phyloP scores from a whole-genome alignment of 148 eudicot genomes.

The Chenopodium suecicum region DNA sequence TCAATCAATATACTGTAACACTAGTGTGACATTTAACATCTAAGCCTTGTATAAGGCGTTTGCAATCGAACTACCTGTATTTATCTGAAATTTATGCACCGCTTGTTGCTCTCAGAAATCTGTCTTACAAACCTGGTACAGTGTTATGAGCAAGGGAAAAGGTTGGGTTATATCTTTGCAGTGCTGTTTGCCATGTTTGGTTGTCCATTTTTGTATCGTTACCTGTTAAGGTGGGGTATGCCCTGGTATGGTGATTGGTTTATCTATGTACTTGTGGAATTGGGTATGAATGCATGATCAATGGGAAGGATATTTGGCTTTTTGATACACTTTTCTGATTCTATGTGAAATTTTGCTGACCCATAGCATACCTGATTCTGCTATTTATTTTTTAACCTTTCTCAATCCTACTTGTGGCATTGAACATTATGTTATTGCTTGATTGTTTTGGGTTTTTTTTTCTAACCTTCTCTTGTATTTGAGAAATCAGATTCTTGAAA shows the following conservation, averaged over 20 bases:
- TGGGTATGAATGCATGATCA: background rate
- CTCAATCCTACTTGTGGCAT: background rate
- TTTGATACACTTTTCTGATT: background rate
- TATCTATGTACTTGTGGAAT: background rate
- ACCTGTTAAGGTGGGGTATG: background rate
- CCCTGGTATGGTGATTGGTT: background rate
- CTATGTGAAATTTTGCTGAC: background rate
- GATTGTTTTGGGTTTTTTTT: background rate
- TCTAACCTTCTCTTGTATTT: constrained; percentile 41
- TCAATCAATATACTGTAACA: constrained; percentile 1
- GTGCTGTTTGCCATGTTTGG: background rate
- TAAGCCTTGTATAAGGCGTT: constrained; percentile 21
- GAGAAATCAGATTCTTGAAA: constrained; percentile 42
- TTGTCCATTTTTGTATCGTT: constrained; percentile 6
- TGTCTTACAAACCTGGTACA: constrained; percentile 22
- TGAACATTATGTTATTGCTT: constrained; percentile 5
- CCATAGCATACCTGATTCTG: background rate
- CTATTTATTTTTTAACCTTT: background rate
- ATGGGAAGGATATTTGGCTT: background rate
- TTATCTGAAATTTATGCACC: constrained; percentile 10
- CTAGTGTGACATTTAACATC: constrained; percentile 17
- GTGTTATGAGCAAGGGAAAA: constrained; percentile 8
- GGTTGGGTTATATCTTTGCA: constrained; percentile 5
- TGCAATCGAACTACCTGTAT: constrained; percentile 13
- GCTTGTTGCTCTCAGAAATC: constrained; percentile 22